phyloP scores from a whole-genome alignment of 495 filamentous ascomycete species.

The Xylaria cubensis region DNA sequence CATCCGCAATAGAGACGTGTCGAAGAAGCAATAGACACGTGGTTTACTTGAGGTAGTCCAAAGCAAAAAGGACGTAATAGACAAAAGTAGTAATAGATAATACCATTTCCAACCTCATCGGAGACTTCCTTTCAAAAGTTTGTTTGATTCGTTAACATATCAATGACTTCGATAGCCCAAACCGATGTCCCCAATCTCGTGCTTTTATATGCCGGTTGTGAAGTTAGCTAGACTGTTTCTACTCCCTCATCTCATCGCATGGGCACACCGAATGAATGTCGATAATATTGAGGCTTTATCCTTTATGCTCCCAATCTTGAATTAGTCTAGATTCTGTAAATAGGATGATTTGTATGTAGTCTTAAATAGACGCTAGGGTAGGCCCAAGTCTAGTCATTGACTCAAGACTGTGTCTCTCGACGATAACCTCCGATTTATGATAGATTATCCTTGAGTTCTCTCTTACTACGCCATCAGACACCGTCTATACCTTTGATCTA shows the following conservation, averaged over 20 bases:
- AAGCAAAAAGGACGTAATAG: neutral
- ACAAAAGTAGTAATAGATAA: neutral
- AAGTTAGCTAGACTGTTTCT: neutral
- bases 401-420: no score
- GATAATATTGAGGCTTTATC: neutral
- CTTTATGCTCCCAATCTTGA: neutral
- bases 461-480: neutral
- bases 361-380: neutral
- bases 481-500: neutral
- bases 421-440: neutral
- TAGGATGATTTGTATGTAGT: neutral
- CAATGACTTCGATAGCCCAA: neutral
- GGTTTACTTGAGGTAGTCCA: neutral
- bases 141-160: neutral
- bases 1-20: neutral
- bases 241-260: neutral
- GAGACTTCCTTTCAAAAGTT: neutral
- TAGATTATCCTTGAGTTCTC: neutral
- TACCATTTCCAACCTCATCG: neutral
- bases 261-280: neutral
- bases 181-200: neutral
- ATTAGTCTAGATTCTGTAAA: neutral
- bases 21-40: neutral
- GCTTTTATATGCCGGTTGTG: neutral
- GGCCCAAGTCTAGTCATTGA: neutral